Evolutionary conservation across 176 grass and related monocot species (phyloP).

Genomic region (Luzula sylvatica): DNA sequence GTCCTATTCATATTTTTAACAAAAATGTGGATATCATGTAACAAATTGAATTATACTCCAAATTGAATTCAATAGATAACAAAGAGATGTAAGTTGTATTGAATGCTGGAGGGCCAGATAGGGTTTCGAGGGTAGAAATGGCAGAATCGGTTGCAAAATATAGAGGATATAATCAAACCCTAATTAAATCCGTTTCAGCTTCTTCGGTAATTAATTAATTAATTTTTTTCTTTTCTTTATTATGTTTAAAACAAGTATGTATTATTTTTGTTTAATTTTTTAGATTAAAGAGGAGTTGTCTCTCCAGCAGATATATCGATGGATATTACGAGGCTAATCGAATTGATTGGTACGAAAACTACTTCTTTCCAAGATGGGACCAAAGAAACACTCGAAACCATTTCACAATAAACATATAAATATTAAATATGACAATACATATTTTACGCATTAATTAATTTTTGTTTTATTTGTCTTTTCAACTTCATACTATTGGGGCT

Average conservation of each 20-base stretch:
- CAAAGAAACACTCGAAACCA: constrained; percentile 46
- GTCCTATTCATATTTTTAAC: constrained; percentile 49
- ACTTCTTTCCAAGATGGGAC: constrained; percentile 66
- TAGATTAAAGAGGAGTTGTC: constrained; percentile 70
- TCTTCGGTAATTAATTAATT: too few species aligned
- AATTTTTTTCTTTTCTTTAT: not conserved
- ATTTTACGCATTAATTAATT: too few species aligned
- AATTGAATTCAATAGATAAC: constrained; percentile 31
- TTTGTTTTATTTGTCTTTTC: too few species aligned
- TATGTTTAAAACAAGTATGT: not conserved
- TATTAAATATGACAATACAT: too few species aligned
- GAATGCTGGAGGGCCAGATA: constrained; percentile 74
- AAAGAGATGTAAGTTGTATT: constrained; percentile 49
- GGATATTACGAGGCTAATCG: constrained; percentile 67
- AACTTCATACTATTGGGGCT: too few species aligned
- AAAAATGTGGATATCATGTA: constrained; percentile 75
- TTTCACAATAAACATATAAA: constrained; percentile 28
- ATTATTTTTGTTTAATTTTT: constrained; percentile 5
- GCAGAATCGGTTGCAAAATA: constrained; percentile 62
- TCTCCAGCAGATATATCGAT: constrained; percentile 95
- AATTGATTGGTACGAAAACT: constrained; percentile 47
- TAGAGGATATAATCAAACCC: constrained; percentile 50
- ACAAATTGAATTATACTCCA: not conserved
- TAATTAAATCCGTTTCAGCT: constrained; percentile 75
- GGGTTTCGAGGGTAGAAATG: constrained; percentile 91